These are phyloP conservation scores for Cupressus sempervirens DNA, from an alignment of 75 land plant species.

Conservation along the genomic window DNA sequence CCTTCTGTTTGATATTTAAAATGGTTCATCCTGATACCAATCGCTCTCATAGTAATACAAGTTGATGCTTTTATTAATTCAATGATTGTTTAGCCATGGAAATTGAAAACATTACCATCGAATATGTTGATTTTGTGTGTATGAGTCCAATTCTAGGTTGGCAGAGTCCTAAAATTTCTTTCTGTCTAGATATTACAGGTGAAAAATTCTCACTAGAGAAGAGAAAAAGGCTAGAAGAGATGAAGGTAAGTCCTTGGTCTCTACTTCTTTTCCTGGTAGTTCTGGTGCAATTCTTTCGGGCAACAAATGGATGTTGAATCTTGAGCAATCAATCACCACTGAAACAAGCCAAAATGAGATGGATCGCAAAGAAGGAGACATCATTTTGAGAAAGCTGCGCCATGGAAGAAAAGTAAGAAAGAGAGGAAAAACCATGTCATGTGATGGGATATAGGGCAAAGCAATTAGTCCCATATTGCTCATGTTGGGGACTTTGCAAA, in stretches of 20 bases:
- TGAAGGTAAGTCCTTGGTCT: slow-evolving; percentile 10
- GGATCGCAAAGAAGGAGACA: background rate
- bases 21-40: background rate
- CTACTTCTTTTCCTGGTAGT: background rate
- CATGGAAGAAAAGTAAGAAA: too few species aligned
- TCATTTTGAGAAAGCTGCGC: too few species aligned
- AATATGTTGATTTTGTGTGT: background rate
- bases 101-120: background rate
- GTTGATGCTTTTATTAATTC: background rate
- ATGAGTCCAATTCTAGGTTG: slow-evolving; percentile 3
- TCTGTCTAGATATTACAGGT: slow-evolving; percentile 10
- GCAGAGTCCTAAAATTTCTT: slow-evolving; percentile 13
- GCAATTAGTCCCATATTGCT: too few species aligned
- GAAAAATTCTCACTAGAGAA: background rate
- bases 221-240: slow-evolving; percentile 3
- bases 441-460: too few species aligned
- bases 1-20: background rate
- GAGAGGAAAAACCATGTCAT: too few species aligned
- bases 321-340: background rate
- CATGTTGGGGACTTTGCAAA: too few species aligned
- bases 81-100: slow-evolving; percentile 1
- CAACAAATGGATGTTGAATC: slow-evolving; percentile 8
- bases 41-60: background rate
- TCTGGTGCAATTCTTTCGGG: background rate
- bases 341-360: background rate